Conservation (phyloP, 1,284 basidiomycete species). For the Papiliotrema terrestris region DNA sequence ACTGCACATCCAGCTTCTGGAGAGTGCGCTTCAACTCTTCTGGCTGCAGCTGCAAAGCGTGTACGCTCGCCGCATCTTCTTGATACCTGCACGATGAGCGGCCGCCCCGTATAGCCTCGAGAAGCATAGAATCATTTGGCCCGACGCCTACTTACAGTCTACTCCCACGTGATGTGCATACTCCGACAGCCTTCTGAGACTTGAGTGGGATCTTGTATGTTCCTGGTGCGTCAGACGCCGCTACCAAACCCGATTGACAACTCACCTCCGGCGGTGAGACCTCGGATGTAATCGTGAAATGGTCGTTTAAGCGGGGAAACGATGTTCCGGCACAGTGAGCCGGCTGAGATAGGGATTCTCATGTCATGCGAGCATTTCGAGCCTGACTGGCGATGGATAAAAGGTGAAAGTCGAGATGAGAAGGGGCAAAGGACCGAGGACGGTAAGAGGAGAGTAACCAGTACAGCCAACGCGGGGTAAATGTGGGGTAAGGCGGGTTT, state of each 20-base stretch:
- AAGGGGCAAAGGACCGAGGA: too few species aligned
- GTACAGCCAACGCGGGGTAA: too few species aligned
- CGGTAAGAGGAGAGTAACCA: too few species aligned
- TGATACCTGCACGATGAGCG: constrained; percentile 56
- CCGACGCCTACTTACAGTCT: neutral
- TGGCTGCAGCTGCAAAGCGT: constrained; percentile 67
- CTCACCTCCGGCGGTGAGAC: constrained; percentile 27
- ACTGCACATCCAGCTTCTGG: constrained; percentile 61
- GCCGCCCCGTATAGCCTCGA: constrained; percentile 59
- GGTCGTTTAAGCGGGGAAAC: constrained; percentile 4
- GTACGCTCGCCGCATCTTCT: constrained; percentile 77
- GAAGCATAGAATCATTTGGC: constrained; percentile 56
- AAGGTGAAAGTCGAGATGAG: too few species aligned
- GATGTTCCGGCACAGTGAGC: neutral
- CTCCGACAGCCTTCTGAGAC: constrained; percentile 59
- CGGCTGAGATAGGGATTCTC: neutral
- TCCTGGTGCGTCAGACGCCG: constrained; percentile 9
- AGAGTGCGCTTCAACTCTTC: constrained; percentile 65
- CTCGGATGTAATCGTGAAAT: constrained; percentile 38
- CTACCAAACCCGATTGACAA: neutral
- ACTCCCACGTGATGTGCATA: constrained; percentile 36
- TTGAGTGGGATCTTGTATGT: constrained; percentile 44
- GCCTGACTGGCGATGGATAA: too few species aligned
- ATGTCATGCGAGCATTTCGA: neutral
- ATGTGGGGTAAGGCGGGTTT: too few species aligned